Percentiles rank a stretch among this genome's conserved stretches.
phyloP scores from a whole-genome alignment of 768 basidiomycete genomes.

The Suillus brevipes region DNA sequence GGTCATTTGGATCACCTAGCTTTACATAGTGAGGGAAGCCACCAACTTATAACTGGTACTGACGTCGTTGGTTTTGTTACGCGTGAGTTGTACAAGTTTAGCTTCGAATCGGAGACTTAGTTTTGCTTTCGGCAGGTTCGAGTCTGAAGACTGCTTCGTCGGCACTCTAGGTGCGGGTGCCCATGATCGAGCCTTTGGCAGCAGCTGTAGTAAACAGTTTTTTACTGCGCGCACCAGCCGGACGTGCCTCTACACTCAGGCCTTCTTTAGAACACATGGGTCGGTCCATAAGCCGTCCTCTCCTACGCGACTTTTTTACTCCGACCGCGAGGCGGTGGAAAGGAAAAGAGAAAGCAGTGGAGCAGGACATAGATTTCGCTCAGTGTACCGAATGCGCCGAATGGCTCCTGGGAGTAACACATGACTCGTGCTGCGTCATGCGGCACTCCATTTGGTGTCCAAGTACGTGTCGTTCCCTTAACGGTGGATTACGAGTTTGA shows the following conservation, averaged over 20 bases:
- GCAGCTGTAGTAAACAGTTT: conserved; percentile 51
- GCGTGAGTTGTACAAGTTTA: background rate
- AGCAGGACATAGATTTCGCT: conserved; percentile 29
- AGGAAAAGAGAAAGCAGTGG: conserved; percentile 50
- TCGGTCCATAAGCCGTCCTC: conserved; percentile 29
- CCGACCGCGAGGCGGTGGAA: conserved; percentile 52
- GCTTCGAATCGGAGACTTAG: too few species aligned
- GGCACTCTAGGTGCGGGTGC: conserved; percentile 30
- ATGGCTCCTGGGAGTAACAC: conserved; percentile 10
- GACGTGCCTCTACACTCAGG: conserved; percentile 28
- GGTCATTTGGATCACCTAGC: background rate
- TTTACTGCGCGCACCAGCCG: conserved; percentile 34
- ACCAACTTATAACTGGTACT: background rate
- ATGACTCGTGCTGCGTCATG: conserved; percentile 48
- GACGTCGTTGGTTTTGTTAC: background rate
- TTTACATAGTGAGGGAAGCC: background rate
- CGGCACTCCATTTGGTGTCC: conserved; percentile 51
- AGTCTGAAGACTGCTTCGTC: conserved; percentile 12
- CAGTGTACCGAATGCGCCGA: conserved; percentile 21
- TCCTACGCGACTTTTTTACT: conserved; percentile 54
- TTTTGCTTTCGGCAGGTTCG: background rate
- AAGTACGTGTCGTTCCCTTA: conserved; percentile 37
- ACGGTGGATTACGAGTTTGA: background rate
- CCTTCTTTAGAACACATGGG: conserved; percentile 31
- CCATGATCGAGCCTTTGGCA: conserved; percentile 67